These are phyloP conservation scores for Sporothrix globosa DNA, from an alignment of 2,329 filamentous ascomycete genomes.

Conservation along the genomic window DNA sequence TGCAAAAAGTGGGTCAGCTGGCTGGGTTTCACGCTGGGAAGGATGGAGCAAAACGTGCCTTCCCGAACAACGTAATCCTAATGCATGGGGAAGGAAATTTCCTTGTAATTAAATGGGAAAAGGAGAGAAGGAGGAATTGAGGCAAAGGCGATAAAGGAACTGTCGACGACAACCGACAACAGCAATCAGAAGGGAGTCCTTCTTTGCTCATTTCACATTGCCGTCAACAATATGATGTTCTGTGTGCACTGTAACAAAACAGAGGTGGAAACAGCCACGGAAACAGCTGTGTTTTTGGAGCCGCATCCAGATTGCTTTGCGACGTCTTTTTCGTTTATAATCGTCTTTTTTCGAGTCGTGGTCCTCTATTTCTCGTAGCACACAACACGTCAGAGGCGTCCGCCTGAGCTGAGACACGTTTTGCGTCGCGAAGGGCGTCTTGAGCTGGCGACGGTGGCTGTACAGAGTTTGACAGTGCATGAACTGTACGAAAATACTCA, in stretches of 20 bases:
- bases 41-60: background rate
- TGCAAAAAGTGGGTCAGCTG: background rate
- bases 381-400: slow-evolving; percentile 17
- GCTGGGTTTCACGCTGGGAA: background rate
- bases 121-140: background rate
- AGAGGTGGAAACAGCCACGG: background rate
- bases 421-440: slow-evolving; percentile 3
- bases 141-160: background rate
- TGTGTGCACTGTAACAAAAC: background rate
- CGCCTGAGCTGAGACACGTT: slow-evolving; percentile 13
- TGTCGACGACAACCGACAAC: background rate
- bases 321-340: slow-evolving; percentile 2
- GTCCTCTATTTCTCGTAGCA: background rate
- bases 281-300: slow-evolving; percentile 15
- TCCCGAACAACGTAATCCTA: background rate
- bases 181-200: slow-evolving; percentile 2
- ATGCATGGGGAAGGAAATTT: slow-evolving; percentile 12
- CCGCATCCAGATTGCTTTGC: background rate
- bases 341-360: background rate
- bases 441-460: background rate
- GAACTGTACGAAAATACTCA: background rate
- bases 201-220: slow-evolving; percentile 11
- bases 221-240: slow-evolving; percentile 3
- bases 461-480: background rate
- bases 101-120: background rate